Percentiles rank a stretch among this genome's conserved stretches.
Conservation (phyloP, 1,139 yeast species). For the Groenewaldozyma auringiensis region DNA sequence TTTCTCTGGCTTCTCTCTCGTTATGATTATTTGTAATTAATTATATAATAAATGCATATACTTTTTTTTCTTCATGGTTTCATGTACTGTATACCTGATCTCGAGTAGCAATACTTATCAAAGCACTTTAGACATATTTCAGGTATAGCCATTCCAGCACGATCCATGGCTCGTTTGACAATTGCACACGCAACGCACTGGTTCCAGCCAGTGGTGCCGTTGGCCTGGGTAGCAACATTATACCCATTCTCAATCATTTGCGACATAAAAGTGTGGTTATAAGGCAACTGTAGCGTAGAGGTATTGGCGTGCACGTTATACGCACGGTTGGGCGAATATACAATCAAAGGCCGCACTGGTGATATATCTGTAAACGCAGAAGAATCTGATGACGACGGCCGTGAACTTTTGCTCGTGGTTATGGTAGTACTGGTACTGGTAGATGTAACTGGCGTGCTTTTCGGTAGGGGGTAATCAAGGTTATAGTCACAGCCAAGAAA, state of each 20-base stretch:
- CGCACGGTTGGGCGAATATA: slow-evolving; percentile 74
- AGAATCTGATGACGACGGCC: no score
- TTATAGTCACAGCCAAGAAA: slow-evolving; percentile 29
- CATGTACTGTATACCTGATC: no score
- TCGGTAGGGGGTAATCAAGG: not conserved
- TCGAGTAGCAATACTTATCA: slow-evolving; percentile 51
- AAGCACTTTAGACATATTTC: slow-evolving; percentile 72
- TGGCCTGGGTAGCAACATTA: slow-evolving; percentile 65
- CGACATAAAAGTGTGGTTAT: slow-evolving; percentile 49
- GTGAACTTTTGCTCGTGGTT: no score
- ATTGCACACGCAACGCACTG: slow-evolving; percentile 87
- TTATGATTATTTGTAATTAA: no score
- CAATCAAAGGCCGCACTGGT: slow-evolving; percentile 57
- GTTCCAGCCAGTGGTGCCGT: slow-evolving; percentile 53
- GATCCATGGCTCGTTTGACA: slow-evolving; percentile 72
- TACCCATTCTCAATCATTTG: slow-evolving; percentile 71
- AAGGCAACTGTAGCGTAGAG: slow-evolving; percentile 62
- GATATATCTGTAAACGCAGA: not conserved
- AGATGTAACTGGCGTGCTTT: not conserved
- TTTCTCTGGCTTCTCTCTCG: no score
- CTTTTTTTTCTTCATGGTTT: no score
- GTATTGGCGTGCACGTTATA: slow-evolving; percentile 61
- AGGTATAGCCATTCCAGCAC: slow-evolving; percentile 54
- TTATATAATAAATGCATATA: no score
- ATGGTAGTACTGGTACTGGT: not conserved